These are phyloP conservation scores for Acer saccharum DNA, from an alignment of 345 rosid species.

Conservation along the genomic window DNA sequence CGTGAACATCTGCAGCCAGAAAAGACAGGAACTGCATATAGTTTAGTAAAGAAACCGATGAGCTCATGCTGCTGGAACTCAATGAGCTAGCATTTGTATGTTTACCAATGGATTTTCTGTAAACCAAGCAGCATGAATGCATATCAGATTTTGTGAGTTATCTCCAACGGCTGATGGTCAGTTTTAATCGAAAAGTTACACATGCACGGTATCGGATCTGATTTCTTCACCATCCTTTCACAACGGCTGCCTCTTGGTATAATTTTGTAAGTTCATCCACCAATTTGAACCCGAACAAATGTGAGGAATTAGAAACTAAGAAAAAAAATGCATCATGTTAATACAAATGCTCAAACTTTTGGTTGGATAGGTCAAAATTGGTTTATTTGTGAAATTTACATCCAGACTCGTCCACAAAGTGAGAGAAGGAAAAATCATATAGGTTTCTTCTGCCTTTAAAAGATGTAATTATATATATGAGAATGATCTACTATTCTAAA, in stretches of 20 bases:
- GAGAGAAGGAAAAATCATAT: neutral
- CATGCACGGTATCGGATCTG: conserved; percentile 30
- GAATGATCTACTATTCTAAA: too few relatives aligned
- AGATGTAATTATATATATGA: too few relatives aligned
- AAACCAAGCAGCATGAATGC: neutral
- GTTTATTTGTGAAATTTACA: neutral
- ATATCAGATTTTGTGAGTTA: neutral
- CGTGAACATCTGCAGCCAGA: too few relatives aligned
- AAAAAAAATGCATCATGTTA: neutral
- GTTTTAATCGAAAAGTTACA: neutral
- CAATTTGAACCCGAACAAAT: conserved; percentile 50
- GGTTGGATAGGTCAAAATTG: neutral
- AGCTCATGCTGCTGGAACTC: too few relatives aligned
- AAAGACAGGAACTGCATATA: too few relatives aligned
- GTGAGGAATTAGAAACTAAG: neutral
- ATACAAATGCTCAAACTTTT: neutral
- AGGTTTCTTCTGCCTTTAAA: neutral
- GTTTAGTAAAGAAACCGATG: too few relatives aligned
- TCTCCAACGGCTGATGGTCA: conserved; percentile 4
- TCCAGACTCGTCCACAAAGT: neutral
- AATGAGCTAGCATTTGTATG: neutral
- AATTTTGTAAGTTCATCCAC: conserved; percentile 68
- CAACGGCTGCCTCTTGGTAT: conserved; percentile 67
- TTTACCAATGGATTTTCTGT: neutral
- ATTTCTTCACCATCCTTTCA: conserved; percentile 66